Base-by-base conservation (phyloP, 2,329 filamentous ascomycete species). In the Paraphoma chrysanthemicola region DNA sequence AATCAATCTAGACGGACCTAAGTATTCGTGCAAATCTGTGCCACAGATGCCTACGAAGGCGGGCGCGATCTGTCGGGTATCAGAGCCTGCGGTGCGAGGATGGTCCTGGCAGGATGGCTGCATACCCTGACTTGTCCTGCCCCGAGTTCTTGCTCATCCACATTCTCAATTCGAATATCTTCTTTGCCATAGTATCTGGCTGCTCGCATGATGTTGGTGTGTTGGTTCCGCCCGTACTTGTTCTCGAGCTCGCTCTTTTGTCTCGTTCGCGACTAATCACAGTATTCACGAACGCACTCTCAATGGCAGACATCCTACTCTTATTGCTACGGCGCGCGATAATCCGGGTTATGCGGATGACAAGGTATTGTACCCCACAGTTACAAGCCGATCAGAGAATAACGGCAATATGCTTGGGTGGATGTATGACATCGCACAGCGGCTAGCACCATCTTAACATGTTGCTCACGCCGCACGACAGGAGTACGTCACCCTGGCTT, bases 41-140 rank as follows among this genome's bases (percentile, higher is more conserved):
- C 82, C 84, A 59, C 83, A 86, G 49, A 86, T 85, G 9, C 84
- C 83, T 51, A 85, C 79, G 73, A 77, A 84, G 44, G 76, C 72
- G 41, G 79, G 79, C 53, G 77, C 76, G 54, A 83, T 72, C 69
- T 80, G n/a, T 17, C 39, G 4, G 8, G 39, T 16, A 42, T 16
- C 8, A n/a, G 10, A 42, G 8, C 8, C 16, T 4, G 11, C 3
- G 16, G 12, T 42, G n/a, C 14, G 8, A 5, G 16, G 8, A 17
- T 16, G 39, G 33, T 44, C 14, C 16, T 23, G n/a, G 10, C 18
- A 42, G 42, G n/a, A 8, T 14, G 8, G 12, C 30, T 18, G 41
- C 17, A 33, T 62, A 75, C 74, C 58, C 73, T 75, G 61, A 89
- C 79, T 69, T 88, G 81, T 1, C 82, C 82, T 8, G 79, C 72